Evolutionary conservation across 805 yeast genomes (phyloP), one percentile per base, ranked within the genome.

Genomic region (Diddensiella caesifluorescens): DNA sequence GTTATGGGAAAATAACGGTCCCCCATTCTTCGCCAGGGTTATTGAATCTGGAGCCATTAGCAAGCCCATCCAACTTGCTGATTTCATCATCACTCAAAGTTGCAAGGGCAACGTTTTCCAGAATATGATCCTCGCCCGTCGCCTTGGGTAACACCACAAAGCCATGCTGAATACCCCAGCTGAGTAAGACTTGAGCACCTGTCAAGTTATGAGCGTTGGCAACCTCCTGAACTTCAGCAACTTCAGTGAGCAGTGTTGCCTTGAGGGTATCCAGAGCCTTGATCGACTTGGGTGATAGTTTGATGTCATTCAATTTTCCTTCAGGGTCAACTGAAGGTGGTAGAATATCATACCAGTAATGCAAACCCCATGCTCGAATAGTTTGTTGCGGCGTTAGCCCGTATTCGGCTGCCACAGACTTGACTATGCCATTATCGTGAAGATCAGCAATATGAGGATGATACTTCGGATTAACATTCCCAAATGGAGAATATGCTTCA

Each of bases 101-200:
- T 35, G 38, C 13, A n/a, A 35, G 38, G 9, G 20, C 34, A 7
- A 35, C 15, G 19, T 40, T 40, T 6, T 20, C 40, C 4, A 22
- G 28, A 16, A 40, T 18, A 10, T 35, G 21, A 10, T 4, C 2
- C 22, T n/a, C 22, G 4, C 80, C 82, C 10, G 79, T 69, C 0
- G 90, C 78, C 10, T 92, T 84, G 4, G 95, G 86, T 16, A 86
- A 65, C 19, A 95, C 94, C 29, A 83, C 62, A 28, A 67, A 67
- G 1, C 74, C 75, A 44, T 67, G 63, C 44, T 71, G 69, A n/a
- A 74, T 46, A 15, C 70, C 64, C 77, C 77, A 75, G 34, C 65
- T 60, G 33, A 75, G 60, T 41, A 73, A 59, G 1, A 75, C 53
- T 48, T 74, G 79, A 0, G 75, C 76, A 4, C 69, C 60, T 5